Conservation (phyloP, 2,329 filamentous ascomycete species). For the Cytospora paraplurivora region DNA sequence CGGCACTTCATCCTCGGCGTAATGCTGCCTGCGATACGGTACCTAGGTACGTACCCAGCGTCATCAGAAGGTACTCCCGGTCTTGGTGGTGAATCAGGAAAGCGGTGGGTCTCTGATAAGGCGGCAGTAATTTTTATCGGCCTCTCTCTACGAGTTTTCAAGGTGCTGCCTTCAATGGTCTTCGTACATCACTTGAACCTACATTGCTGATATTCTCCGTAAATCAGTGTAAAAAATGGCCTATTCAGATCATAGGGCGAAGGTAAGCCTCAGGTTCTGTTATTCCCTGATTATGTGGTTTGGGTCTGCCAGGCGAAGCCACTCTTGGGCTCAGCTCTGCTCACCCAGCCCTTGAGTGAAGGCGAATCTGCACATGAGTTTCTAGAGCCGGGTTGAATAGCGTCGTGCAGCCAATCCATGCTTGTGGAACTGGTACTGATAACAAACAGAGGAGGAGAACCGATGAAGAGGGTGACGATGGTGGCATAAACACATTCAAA, state of each 20-base stretch:
- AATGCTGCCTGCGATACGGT: neutral
- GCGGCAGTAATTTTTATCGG: constrained; percentile 19
- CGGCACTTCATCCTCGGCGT: neutral
- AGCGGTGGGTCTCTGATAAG: constrained; percentile 13
- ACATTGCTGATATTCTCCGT: neutral
- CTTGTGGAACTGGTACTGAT: constrained; percentile 27
- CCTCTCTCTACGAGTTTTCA: constrained; percentile 17
- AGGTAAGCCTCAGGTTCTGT: constrained; percentile 22
- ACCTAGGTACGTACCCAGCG: neutral
- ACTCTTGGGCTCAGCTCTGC: neutral
- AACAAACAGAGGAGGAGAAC: constrained; percentile 56
- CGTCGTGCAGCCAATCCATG: neutral
- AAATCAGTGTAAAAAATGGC: constrained; percentile 11
- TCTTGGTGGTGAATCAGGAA: neutral
- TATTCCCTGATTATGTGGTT: neutral
- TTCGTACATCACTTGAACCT: constrained; percentile 1
- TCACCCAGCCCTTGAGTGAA: constrained; percentile 19
- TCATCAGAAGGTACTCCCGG: neutral
- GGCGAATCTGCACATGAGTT: constrained; percentile 1
- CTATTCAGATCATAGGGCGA: constrained; percentile 26
- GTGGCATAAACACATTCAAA: constrained; percentile 59
- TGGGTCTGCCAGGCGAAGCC: neutral
- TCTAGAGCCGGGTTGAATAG: neutral
- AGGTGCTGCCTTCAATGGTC: neutral
- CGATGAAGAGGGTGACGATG: constrained; percentile 39